Conservation (phyloP, 495 filamentous ascomycete genomes). For the Aspergillus sclerotiicarbonarius region DNA sequence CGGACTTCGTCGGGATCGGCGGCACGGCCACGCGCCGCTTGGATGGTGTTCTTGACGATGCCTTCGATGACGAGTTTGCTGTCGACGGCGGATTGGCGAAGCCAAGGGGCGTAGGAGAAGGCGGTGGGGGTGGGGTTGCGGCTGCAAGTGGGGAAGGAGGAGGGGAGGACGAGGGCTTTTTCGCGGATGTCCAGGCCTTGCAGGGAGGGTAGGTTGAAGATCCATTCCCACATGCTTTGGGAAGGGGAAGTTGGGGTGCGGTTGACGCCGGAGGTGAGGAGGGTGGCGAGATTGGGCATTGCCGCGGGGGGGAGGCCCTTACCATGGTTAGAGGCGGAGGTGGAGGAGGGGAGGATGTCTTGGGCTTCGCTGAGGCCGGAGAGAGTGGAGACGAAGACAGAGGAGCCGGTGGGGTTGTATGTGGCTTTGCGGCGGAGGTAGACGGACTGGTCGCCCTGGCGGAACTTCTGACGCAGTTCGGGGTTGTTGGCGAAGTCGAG, state of each 20-base stretch:
- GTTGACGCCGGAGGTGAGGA: slow-evolving; percentile 27
- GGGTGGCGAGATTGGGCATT: slow-evolving; percentile 19
- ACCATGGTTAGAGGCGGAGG: slow-evolving; percentile 24
- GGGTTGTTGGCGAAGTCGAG: slow-evolving; percentile 73
- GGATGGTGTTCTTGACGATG: slow-evolving; percentile 57
- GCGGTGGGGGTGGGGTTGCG: slow-evolving; percentile 35
- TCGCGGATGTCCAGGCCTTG: slow-evolving; percentile 71
- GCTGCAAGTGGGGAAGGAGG: slow-evolving; percentile 40
- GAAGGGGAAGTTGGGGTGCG: slow-evolving; percentile 33
- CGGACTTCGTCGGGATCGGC: slow-evolving; percentile 43
- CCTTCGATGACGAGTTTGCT: slow-evolving; percentile 67
- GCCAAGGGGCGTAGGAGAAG: slow-evolving; percentile 37
- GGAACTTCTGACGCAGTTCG: slow-evolving; percentile 65
- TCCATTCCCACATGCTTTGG: slow-evolving; percentile 64
- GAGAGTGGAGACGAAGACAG: slow-evolving; percentile 73
- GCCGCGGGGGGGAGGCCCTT: slow-evolving; percentile 34
- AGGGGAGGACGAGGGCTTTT: slow-evolving; percentile 67
- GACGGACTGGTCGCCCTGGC: slow-evolving; percentile 65
- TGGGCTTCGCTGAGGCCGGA: slow-evolving; percentile 44
- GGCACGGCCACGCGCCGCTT: slow-evolving; percentile 32
- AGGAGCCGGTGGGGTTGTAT: slow-evolving; percentile 59
- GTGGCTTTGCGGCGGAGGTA: slow-evolving; percentile 77
- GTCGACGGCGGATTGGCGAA: slow-evolving; percentile 70
- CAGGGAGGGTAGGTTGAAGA: slow-evolving; percentile 66
- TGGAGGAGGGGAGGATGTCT: slow-evolving; percentile 35